Evolutionary conservation across 139 green algal genomes (phyloP), one percentile per base, ranked within the genome.

Genomic region (Chlorella sp.): DNA sequence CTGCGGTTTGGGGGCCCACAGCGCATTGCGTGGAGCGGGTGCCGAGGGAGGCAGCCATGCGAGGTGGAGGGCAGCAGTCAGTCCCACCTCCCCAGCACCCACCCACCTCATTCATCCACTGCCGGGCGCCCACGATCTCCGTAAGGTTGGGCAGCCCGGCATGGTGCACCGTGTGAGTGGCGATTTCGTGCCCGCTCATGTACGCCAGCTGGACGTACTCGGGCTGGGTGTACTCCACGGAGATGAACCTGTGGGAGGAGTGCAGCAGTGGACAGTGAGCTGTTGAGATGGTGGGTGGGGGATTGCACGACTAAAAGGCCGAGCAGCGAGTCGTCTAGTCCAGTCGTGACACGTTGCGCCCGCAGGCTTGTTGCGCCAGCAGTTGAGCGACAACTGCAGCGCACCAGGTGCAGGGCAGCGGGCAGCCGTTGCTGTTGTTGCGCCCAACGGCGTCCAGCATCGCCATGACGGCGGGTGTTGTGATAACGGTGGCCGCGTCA

Each of bases 111-210:
- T 75, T 83, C 0, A 83, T 60, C 77, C 77, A 83, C 2, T 28
- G 41, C n/a, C 60, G 64, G 2, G 77, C 77, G 8, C 60, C 40
- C 26, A 83, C 60, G 75, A 83, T 83, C 60, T 83, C 60, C 2
- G 40, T 60, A 30, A 41, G 38, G 41, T 60, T 83, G 58, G 77
- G 60, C 60, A 75, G 77, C 2, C 41, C 43, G 13, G 38, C 51
- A 30, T 83, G 77, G 41, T 34, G 5, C 11, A 46, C 17, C 0
- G 77, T 83, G 41, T 83, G 77, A 1, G 77, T 83, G 0, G 77
- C 77, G 41, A 83, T 83, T 43, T 83, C 77, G 30, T 83, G 77
- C 14, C 40, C 40, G n/a, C 58, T 64, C 77, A 83, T 83, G 41
- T 83, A 83, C 0, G 73, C 16, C 28, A 43, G 40, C 41, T 44